Conservation (phyloP, 768 basidiomycete species). For the Pleurotus djamor region DNA sequence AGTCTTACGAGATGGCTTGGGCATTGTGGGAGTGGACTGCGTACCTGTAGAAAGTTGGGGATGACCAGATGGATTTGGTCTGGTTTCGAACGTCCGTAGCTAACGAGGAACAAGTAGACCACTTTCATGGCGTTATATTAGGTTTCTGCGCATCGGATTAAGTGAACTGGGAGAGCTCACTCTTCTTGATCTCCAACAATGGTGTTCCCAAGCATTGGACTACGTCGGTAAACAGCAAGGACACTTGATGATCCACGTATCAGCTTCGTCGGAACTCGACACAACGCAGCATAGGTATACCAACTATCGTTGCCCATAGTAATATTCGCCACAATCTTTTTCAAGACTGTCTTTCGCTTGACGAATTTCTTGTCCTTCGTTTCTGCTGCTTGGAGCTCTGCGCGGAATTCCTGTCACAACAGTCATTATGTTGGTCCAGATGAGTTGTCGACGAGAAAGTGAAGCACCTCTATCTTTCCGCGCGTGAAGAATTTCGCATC, state of each 20-base stretch:
- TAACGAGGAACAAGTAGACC: conserved; percentile 97
- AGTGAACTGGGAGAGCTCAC: conserved; percentile 39
- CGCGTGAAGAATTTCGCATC: conserved; percentile 92
- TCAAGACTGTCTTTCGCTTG: conserved; percentile 91
- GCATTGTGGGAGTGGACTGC: conserved; percentile 13
- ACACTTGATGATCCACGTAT: conserved; percentile 56
- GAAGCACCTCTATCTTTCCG: conserved; percentile 82
- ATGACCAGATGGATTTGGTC: conserved; percentile 93
- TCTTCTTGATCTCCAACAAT: conserved; percentile 98
- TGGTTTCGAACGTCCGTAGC: conserved; percentile 91
- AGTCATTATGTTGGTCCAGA: neutral
- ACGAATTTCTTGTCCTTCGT: conserved; percentile 95
- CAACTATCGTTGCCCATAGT: conserved; percentile 99
- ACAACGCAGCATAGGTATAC: conserved; percentile 34
- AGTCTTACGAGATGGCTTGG: conserved; percentile 10
- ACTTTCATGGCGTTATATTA: conserved; percentile 42
- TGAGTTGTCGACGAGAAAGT: conserved; percentile 9
- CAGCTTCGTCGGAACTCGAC: conserved; percentile 17
- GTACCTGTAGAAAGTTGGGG: conserved; percentile 84
- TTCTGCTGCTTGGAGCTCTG: conserved; percentile 88
- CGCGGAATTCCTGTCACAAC: conserved; percentile 72
- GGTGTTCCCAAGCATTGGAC: conserved; percentile 95
- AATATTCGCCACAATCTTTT: conserved; percentile 98
- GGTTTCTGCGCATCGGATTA: neutral
- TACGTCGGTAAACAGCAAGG: conserved; percentile 91